These are phyloP conservation scores for Pythium vanterpoolii DNA, from an alignment of 352 stramenopile genomes.

Conservation along the genomic window DNA sequence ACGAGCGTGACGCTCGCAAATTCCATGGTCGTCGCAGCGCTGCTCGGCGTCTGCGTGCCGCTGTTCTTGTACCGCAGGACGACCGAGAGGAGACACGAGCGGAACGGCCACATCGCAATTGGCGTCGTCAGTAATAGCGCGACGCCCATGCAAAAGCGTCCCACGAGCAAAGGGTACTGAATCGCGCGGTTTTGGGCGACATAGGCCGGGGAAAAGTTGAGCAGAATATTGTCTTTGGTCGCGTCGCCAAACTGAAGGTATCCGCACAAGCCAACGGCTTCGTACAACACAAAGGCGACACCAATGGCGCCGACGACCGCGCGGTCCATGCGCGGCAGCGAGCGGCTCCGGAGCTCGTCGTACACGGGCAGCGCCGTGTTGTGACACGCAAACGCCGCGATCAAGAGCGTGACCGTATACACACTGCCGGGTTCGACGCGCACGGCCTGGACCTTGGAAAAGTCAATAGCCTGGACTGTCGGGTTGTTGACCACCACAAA, in stretches of 20 bases:
- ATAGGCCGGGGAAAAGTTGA: conserved; percentile 75
- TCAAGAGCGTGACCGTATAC: conserved; percentile 75
- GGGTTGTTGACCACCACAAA: conserved; percentile 28
- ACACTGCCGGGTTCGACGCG: conserved; percentile 54
- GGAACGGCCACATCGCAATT: conserved; percentile 79
- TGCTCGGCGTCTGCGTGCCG: conserved; percentile 61
- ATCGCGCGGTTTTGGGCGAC: conserved; percentile 40
- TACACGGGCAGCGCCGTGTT: conserved; percentile 78
- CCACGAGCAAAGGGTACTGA: conserved; percentile 44
- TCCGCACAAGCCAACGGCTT: conserved; percentile 61
- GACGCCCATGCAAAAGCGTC: conserved; percentile 59
- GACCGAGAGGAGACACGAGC: conserved; percentile 67
- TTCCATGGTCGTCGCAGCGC: conserved; percentile 40
- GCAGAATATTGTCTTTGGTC: conserved; percentile 70
- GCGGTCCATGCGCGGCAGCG: conserved; percentile 56
- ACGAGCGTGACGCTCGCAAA: conserved; percentile 47
- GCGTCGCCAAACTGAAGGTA: conserved; percentile 64
- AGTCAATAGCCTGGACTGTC: conserved; percentile 17
- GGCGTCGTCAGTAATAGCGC: conserved; percentile 62
- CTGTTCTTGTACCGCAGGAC: conserved; percentile 62
- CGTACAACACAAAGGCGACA: conserved; percentile 68
- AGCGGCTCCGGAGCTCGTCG: conserved; percentile 60
- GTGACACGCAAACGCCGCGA: conserved; percentile 70
- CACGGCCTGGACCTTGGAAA: conserved; percentile 40
- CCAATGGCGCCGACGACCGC: conserved; percentile 57